Evolutionary conservation across 441 rosid species (phyloP).

Genomic region (Bruguiera hainesii): DNA sequence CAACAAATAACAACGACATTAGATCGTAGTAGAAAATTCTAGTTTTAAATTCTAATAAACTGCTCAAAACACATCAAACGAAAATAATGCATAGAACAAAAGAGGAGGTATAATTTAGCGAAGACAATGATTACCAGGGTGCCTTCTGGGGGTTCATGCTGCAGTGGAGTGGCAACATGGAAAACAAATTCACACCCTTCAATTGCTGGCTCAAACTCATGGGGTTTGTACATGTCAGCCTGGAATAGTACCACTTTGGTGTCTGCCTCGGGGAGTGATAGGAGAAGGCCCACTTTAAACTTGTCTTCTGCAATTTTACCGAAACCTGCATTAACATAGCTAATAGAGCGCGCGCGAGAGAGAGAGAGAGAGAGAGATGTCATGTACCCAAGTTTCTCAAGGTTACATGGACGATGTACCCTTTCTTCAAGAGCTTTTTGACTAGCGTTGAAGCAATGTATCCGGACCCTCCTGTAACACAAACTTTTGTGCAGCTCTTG

Average conservation of each 20-base stretch:
- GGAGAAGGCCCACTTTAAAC: constrained; percentile 32
- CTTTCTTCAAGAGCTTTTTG: constrained; percentile 30
- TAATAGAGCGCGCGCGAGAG: neutral
- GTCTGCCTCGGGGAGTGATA: constrained; percentile 33
- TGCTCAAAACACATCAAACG: too few relatives aligned
- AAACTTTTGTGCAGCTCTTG: constrained; percentile 12
- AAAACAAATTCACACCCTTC: constrained; percentile 40
- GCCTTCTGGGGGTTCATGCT: neutral
- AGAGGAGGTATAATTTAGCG: neutral
- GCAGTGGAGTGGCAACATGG: constrained; percentile 31
- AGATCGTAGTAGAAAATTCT: too few relatives aligned
- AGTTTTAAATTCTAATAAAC: too few relatives aligned
- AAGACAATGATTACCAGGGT: too few relatives aligned
- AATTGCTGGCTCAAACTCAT: constrained; percentile 35
- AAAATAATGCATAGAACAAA: neutral
- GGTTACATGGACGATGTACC: constrained; percentile 42
- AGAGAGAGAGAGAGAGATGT: neutral
- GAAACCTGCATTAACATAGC: neutral
- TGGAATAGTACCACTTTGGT: constrained; percentile 31
- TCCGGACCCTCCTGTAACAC: constrained; percentile 51
- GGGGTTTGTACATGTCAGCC: constrained; percentile 33
- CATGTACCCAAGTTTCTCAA: constrained; percentile 27
- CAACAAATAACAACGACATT: too few relatives aligned
- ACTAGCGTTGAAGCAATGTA: constrained; percentile 41
- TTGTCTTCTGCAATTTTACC: constrained; percentile 27